A percentile compares a stretch with the other conserved stretches of the same genome.
Conservation (phyloP, 345 rosid species). For the Eucalyptus victrix region DNA sequence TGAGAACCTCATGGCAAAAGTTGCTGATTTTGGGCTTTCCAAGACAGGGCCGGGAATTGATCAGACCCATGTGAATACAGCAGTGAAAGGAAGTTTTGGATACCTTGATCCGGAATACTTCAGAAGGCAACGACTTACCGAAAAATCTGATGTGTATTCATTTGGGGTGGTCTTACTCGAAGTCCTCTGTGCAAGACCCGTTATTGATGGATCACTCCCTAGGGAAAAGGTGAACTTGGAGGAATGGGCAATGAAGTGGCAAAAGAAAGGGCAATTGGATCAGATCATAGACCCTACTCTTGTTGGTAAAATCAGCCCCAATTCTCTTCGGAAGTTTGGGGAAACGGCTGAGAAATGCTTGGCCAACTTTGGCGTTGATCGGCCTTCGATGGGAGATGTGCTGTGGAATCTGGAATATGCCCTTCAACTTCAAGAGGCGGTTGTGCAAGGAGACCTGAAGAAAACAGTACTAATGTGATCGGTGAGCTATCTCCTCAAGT, state of each 20-base stretch:
- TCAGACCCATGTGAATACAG: constrained; percentile 94
- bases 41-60: constrained; percentile 82
- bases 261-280: constrained; percentile 71
- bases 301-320: constrained; percentile 40
- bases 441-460: constrained; percentile 47
- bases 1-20: constrained; percentile 70
- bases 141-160: constrained; percentile 85
- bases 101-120: constrained; percentile 88
- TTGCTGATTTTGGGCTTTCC: constrained; percentile 82
- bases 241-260: constrained; percentile 94
- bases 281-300: constrained; percentile 57
- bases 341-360: constrained; percentile 87
- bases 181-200: constrained; percentile 88
- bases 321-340: constrained; percentile 75
- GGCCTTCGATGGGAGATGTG: constrained; percentile 87
- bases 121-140: constrained; percentile 79
- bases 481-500: constrained; percentile 50
- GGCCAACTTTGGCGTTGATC: constrained; percentile 67
- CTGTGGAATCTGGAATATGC: constrained; percentile 89
- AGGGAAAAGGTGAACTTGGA: constrained; percentile 91
- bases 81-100: constrained; percentile 91
- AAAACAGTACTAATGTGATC: constrained; percentile 64
- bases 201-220: constrained; percentile 73
- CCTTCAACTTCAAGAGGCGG: constrained; percentile 69
- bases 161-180: constrained; percentile 90